A percentile compares a stretch with the other conserved stretches of the same genome.
Conservation (phyloP, 306 rosid species). For the Crataegus laevigata region DNA sequence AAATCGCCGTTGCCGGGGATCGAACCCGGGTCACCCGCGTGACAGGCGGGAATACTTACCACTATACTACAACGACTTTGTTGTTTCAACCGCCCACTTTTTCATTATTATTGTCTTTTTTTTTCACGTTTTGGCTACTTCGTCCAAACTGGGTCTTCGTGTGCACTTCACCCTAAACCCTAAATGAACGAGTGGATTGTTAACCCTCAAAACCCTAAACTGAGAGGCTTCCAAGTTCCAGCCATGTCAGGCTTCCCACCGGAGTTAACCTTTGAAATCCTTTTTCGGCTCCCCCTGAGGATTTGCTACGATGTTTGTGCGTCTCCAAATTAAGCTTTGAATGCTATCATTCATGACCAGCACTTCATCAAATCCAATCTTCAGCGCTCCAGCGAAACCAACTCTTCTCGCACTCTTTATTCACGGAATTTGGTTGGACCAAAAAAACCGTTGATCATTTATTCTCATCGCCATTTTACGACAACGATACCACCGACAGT, state of each 20-base stretch:
- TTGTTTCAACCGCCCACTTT: background rate
- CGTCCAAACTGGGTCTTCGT: background rate
- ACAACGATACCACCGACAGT: background rate
- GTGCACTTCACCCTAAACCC: background rate
- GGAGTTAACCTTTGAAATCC: background rate
- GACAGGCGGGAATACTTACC: conserved; percentile 7
- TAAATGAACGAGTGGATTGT: background rate
- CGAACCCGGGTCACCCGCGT: background rate
- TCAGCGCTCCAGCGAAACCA: background rate
- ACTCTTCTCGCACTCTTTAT: background rate
- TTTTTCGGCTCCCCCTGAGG: background rate
- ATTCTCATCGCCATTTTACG: background rate
- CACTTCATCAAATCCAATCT: background rate
- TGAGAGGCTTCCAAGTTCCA: background rate
- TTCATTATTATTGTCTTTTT: no score
- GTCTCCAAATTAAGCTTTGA: background rate
- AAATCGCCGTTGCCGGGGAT: background rate
- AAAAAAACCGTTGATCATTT: background rate
- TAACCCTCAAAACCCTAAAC: background rate
- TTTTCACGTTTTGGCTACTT: background rate
- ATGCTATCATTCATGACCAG: background rate
- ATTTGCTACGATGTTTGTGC: background rate
- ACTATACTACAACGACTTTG: background rate
- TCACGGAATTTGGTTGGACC: background rate
- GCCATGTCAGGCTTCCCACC: background rate